phyloP scores from a whole-genome alignment of 805 yeast species.

The Candida gorgasii region DNA sequence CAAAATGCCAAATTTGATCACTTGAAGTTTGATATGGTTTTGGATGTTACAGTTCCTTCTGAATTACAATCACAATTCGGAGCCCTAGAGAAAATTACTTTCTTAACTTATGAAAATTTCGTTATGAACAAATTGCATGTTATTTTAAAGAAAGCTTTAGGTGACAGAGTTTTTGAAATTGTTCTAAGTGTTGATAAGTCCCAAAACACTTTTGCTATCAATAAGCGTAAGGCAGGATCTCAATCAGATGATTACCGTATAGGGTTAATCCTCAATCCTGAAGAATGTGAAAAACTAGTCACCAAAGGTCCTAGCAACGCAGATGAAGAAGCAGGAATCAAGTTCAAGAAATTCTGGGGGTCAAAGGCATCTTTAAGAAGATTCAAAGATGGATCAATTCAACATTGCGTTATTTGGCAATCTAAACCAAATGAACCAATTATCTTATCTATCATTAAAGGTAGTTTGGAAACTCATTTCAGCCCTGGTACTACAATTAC shows the following conservation, averaged over 20 bases:
- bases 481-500: conserved; percentile 39
- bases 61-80: conserved; percentile 52
- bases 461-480: conserved; percentile 65
- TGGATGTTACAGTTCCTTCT: conserved; percentile 52
- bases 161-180: conserved; percentile 45
- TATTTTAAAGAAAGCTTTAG: conserved; percentile 58
- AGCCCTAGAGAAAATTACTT: conserved; percentile 70
- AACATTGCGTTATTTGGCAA: conserved; percentile 89
- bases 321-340: conserved; percentile 53
- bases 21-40: conserved; percentile 65
- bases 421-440: conserved; percentile 57
- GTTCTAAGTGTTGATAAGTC: conserved; percentile 29
- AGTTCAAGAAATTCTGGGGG: conserved; percentile 90
- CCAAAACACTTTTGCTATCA: conserved; percentile 36
- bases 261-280: conserved; percentile 70
- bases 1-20: conserved; percentile 53
- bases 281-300: conserved; percentile 75
- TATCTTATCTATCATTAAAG: conserved; percentile 62
- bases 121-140: conserved; percentile 60
- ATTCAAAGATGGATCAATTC: conserved; percentile 89
- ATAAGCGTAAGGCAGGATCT: conserved; percentile 54
- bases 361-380: conserved; percentile 78
- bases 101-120: conserved; percentile 67
- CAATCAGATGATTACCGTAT: conserved; percentile 39
- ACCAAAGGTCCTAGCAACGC: conserved; percentile 80